These are phyloP conservation scores for Pyrenophora seminiperda DNA, from an alignment of 2,329 filamentous ascomycete species.

Conservation along the genomic window DNA sequence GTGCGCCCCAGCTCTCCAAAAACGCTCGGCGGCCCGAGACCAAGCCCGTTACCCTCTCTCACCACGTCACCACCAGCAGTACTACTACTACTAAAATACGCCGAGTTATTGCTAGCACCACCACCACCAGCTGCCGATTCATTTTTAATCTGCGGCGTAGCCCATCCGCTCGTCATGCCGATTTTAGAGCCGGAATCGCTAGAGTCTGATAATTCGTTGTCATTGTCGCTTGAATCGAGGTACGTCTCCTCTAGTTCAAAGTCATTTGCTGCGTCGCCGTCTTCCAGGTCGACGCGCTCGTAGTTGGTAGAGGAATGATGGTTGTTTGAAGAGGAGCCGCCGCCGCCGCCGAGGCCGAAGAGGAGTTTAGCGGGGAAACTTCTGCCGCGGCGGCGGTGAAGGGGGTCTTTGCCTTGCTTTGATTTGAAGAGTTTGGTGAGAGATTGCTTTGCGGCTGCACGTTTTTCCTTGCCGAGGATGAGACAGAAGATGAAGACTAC, in stretches of 20 bases:
- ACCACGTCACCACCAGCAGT: slow-evolving; percentile 25
- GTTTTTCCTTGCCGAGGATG: slow-evolving; percentile 78
- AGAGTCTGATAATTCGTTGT: slow-evolving; percentile 66
- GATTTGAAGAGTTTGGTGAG: slow-evolving; percentile 55
- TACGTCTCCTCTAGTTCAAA: slow-evolving; percentile 68
- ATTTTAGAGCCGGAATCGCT: slow-evolving; percentile 61
- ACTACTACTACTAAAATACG: slow-evolving; percentile 30
- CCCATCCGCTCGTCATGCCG: slow-evolving; percentile 68
- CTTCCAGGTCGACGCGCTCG: slow-evolving; percentile 75
- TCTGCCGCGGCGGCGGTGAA: slow-evolving; percentile 48
- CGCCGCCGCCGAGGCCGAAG: slow-evolving; percentile 58
- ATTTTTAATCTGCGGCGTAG: slow-evolving; percentile 65
- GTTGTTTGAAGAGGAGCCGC: slow-evolving; percentile 44
- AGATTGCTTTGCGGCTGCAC: slow-evolving; percentile 62
- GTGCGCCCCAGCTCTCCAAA: slow-evolving; percentile 73
- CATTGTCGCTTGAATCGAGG: slow-evolving; percentile 63
- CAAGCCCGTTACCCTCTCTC: slow-evolving; percentile 40
- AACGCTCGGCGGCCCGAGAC: slow-evolving; percentile 33
- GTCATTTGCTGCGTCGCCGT: slow-evolving; percentile 69
- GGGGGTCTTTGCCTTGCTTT: slow-evolving; percentile 46
- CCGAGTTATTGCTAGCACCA: slow-evolving; percentile 6
- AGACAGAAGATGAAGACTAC: slow-evolving; percentile 72
- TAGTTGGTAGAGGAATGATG: slow-evolving; percentile 66
- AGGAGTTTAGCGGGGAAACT: slow-evolving; percentile 63
- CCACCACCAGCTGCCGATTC: slow-evolving; percentile 21